Percentiles rank a stretch among this genome's conserved stretches.
Evolutionary conservation across 75 land plant species (phyloP).

Genomic region (Ceratopteris richardii): DNA sequence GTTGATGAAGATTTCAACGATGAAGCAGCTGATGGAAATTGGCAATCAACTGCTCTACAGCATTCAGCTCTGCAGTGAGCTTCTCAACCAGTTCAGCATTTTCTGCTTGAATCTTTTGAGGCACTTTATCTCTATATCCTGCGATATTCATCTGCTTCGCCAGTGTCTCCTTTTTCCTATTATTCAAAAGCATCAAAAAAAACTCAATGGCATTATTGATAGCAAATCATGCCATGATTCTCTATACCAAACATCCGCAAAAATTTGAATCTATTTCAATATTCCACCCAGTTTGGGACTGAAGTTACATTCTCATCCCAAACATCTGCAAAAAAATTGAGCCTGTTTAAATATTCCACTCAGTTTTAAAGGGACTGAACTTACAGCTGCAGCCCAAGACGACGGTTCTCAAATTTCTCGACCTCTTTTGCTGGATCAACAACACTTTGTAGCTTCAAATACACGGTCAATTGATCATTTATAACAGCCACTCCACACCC

Average conservation of each 20-base stretch:
- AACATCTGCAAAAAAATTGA: slow-evolving; percentile 1
- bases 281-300: not conserved
- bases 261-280: no score
- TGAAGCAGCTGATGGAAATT: slow-evolving; percentile 17
- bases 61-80: slow-evolving; percentile 40
- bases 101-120: slow-evolving; percentile 50
- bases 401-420: slow-evolving; percentile 55
- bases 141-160: slow-evolving; percentile 34
- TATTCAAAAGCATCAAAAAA: not conserved
- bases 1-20: no score
- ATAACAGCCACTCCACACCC: slow-evolving; percentile 66
- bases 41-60: slow-evolving; percentile 34
- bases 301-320: not conserved
- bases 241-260: not conserved
- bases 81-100: slow-evolving; percentile 38
- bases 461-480: slow-evolving; percentile 60
- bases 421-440: slow-evolving; percentile 52
- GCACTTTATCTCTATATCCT: slow-evolving; percentile 77
- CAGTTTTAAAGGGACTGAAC: slow-evolving; percentile 1
- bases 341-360: not conserved
- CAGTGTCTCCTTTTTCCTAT: slow-evolving; percentile 51
- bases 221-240: slow-evolving; percentile 1
- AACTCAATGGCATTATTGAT: no score
- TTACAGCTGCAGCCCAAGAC: slow-evolving; percentile 48
- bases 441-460: slow-evolving; percentile 49